Conservation (phyloP, 805 yeast species). For the Cyberlindnera saturnus region DNA sequence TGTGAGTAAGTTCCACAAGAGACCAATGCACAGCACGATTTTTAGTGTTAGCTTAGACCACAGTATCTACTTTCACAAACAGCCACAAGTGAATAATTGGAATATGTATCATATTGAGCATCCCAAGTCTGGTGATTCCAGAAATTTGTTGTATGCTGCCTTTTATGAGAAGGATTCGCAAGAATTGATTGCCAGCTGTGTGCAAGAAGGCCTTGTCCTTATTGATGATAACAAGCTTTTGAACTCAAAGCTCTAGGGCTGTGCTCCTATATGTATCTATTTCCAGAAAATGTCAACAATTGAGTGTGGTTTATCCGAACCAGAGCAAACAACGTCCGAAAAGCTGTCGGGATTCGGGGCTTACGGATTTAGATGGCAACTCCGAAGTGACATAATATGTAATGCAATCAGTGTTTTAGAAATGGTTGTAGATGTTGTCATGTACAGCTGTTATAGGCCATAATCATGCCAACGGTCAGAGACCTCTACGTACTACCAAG, state of each 20-base stretch:
- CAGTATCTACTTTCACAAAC: conserved; percentile 56
- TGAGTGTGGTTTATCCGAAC: too few relatives aligned
- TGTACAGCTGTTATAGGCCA: too few relatives aligned
- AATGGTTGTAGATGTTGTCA: too few relatives aligned
- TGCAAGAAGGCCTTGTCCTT: conserved; percentile 58
- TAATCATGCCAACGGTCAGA: too few relatives aligned
- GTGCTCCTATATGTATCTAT: too few relatives aligned
- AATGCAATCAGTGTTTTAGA: too few relatives aligned
- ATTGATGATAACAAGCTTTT: conserved; percentile 9
- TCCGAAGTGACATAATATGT: too few relatives aligned
- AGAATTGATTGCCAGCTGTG: conserved; percentile 48
- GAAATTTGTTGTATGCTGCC: conserved; percentile 54
- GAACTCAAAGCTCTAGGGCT: background rate
- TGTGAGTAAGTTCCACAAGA: conserved; percentile 44
- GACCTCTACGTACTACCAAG: too few relatives aligned
- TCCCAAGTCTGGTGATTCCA: conserved; percentile 43
- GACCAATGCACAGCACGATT: conserved; percentile 38
- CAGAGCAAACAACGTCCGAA: too few relatives aligned
- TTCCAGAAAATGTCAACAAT: too few relatives aligned
- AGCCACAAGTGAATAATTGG: conserved; percentile 45
- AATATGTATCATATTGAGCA: conserved; percentile 42
- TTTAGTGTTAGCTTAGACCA: conserved; percentile 63
- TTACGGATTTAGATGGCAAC: too few relatives aligned
- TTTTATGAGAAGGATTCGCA: conserved; percentile 34
- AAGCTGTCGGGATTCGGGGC: too few relatives aligned